Conservation (phyloP, 2,329 filamentous ascomycete genomes). For the Epicoccum nigrum region DNA sequence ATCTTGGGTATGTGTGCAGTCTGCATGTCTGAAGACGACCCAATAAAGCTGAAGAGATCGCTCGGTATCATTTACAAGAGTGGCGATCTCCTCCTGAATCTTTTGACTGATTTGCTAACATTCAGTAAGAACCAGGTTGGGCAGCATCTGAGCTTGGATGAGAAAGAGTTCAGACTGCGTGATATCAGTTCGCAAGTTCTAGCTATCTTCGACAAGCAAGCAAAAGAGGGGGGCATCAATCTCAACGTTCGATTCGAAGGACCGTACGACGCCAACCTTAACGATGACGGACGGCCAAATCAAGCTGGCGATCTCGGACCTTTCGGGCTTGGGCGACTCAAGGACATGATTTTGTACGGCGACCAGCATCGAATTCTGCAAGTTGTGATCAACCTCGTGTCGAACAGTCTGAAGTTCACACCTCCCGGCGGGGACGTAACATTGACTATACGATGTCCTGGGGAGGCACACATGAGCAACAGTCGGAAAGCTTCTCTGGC, state of each 20-base stretch:
- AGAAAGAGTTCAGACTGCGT: constrained; percentile 82
- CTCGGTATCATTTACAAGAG: constrained; percentile 89
- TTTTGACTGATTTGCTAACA: constrained; percentile 86
- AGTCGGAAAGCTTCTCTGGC: constrained; percentile 55
- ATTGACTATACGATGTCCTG: constrained; percentile 75
- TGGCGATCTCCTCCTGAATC: constrained; percentile 80
- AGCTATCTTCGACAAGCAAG: constrained; percentile 90
- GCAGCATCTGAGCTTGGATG: constrained; percentile 79
- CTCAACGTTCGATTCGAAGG: constrained; percentile 75
- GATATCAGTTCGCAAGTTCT: constrained; percentile 82
- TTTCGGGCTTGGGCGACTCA: constrained; percentile 69
- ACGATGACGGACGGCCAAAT: constrained; percentile 45
- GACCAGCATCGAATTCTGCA: constrained; percentile 90
- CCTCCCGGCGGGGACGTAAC: constrained; percentile 75
- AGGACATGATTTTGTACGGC: constrained; percentile 90
- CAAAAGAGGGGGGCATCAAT: constrained; percentile 76
- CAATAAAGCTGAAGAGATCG: constrained; percentile 77
- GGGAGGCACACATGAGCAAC: constrained; percentile 57
- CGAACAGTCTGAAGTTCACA: constrained; percentile 92
- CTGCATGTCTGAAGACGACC: constrained; percentile 88
- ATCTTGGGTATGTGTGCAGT: constrained; percentile 94
- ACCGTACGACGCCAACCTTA: constrained; percentile 48
- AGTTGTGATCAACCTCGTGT: constrained; percentile 91
- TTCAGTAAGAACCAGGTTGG: constrained; percentile 96
- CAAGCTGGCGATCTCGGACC: constrained; percentile 66